Evolutionary conservation across 2,329 filamentous ascomycete genomes (phyloP).

Genomic region (Orbilia oligospora): DNA sequence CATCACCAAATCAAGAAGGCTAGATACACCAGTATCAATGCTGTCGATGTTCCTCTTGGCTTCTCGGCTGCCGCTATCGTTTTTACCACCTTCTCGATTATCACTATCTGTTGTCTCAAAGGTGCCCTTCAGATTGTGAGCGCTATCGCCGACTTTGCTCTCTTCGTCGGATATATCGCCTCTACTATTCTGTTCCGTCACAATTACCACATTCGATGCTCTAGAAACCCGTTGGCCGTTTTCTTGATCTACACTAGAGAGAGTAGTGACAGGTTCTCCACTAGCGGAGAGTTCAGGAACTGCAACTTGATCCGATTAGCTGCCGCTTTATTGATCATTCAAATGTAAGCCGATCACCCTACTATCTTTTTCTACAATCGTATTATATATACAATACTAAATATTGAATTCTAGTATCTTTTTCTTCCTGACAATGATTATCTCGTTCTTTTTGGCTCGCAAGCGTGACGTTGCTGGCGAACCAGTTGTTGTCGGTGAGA

Average conservation of each 20-base stretch:
- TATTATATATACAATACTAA: neutral
- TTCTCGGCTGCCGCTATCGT: slow-evolving; percentile 61
- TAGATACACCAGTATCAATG: slow-evolving; percentile 37
- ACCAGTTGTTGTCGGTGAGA: slow-evolving; percentile 34
- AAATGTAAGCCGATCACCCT: slow-evolving; percentile 55
- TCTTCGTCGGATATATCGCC: slow-evolving; percentile 62
- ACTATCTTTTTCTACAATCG: neutral
- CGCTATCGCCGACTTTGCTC: slow-evolving; percentile 62
- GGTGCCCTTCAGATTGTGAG: slow-evolving; percentile 40
- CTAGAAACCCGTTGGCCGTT: slow-evolving; percentile 59
- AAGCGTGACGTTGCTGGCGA: slow-evolving; percentile 27
- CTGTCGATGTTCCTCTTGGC: slow-evolving; percentile 56
- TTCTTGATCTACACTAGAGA: slow-evolving; percentile 50
- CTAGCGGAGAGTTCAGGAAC: slow-evolving; percentile 42
- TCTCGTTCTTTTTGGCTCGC: slow-evolving; percentile 57
- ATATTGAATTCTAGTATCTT: slow-evolving; percentile 47
- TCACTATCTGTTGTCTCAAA: slow-evolving; percentile 61
- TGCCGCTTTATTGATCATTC: slow-evolving; percentile 61
- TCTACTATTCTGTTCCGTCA: slow-evolving; percentile 61
- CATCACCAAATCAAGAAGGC: slow-evolving; percentile 62
- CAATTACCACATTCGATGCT: slow-evolving; percentile 61
- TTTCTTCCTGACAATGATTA: slow-evolving; percentile 63
- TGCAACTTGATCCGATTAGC: slow-evolving; percentile 60
- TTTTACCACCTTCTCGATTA: slow-evolving; percentile 62
- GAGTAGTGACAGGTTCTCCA: slow-evolving; percentile 31